phyloP scores from a whole-genome alignment of 2,329 filamentous ascomycete genomes.

The Lachnellula hyalina region DNA sequence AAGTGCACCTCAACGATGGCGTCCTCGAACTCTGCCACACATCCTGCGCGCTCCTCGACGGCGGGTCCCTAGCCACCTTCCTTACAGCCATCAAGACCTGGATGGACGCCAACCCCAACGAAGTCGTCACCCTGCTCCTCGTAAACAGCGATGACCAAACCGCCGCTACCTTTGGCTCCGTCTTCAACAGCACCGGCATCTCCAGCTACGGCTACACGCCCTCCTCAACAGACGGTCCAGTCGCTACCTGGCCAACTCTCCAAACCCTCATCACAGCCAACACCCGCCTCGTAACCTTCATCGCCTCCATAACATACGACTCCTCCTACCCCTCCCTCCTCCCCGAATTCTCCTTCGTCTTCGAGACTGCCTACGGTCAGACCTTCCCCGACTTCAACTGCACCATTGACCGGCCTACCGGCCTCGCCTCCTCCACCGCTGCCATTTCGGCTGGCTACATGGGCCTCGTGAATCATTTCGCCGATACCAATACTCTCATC shows the following conservation, averaged over 20 bases:
- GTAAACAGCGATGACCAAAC: slow-evolving; percentile 56
- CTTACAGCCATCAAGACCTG: slow-evolving; percentile 54
- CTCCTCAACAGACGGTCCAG: slow-evolving; percentile 37
- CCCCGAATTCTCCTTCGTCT: slow-evolving; percentile 60
- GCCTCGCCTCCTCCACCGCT: slow-evolving; percentile 41
- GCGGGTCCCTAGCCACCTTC: slow-evolving; percentile 50
- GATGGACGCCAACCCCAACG: slow-evolving; percentile 52
- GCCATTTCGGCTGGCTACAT: slow-evolving; percentile 57
- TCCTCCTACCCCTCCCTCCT: slow-evolving; percentile 51
- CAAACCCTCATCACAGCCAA: slow-evolving; percentile 58
- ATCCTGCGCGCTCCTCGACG: slow-evolving; percentile 53
- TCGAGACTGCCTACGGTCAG: slow-evolving; percentile 68
- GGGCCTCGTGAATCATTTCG: slow-evolving; percentile 77
- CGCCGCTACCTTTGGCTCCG: slow-evolving; percentile 46
- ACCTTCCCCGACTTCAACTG: slow-evolving; percentile 63
- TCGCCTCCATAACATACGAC: slow-evolving; percentile 48
- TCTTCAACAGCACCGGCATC: slow-evolving; percentile 48
- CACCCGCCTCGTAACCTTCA: slow-evolving; percentile 63
- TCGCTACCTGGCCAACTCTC: slow-evolving; percentile 64
- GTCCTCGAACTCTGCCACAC: slow-evolving; percentile 54
- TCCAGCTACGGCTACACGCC: slow-evolving; percentile 56
- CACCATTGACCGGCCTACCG: slow-evolving; percentile 58
- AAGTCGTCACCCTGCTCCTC: slow-evolving; percentile 58
- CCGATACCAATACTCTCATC: slow-evolving; percentile 54
- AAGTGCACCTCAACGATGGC: slow-evolving; percentile 51